These are phyloP conservation scores for Trichosporon sp. DNA, from an alignment of 1,284 basidiomycete genomes.

Conservation along the genomic window DNA sequence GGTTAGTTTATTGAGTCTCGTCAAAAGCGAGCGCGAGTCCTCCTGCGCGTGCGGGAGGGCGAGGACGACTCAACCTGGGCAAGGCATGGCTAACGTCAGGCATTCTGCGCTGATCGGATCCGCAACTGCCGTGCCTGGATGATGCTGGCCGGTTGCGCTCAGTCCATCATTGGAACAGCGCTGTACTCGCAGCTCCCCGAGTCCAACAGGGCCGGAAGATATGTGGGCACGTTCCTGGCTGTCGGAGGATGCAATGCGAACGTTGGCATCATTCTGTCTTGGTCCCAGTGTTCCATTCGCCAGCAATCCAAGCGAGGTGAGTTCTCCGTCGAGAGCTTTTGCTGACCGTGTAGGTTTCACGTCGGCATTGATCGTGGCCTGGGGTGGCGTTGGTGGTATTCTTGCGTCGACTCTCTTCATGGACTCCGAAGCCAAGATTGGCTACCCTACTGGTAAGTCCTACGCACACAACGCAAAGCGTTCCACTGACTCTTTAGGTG, in stretches of 20 bases:
- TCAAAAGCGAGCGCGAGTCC: too few relatives aligned
- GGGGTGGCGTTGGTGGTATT: slow-evolving; percentile 52
- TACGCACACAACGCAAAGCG: not conserved
- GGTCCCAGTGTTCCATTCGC: slow-evolving; percentile 49
- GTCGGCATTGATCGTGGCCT: slow-evolving; percentile 47
- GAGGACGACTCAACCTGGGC: too few relatives aligned
- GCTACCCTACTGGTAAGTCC: slow-evolving; percentile 17
- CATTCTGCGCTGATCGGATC: slow-evolving; percentile 32
- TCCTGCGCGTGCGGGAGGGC: too few relatives aligned
- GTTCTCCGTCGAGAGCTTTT: too few relatives aligned
- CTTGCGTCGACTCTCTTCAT: slow-evolving; percentile 15
- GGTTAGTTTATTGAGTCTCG: too few relatives aligned
- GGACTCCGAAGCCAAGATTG: slow-evolving; percentile 11
- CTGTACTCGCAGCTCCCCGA: slow-evolving; percentile 14
- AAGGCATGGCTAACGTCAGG: too few relatives aligned
- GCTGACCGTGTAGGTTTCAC: slow-evolving; percentile 24
- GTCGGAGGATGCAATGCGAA: slow-evolving; percentile 41
- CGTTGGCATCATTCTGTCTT: slow-evolving; percentile 38
- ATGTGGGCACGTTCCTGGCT: slow-evolving; percentile 49
- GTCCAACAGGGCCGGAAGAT: slow-evolving; percentile 32
- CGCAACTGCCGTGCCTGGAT: not conserved
- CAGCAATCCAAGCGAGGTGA: slow-evolving; percentile 43
- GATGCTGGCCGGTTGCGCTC: not conserved
- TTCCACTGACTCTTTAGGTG: too few relatives aligned
- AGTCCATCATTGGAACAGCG: slow-evolving; percentile 6